Evolutionary conservation across 306 rosid species (phyloP), one percentile per base, ranked within the genome.

Genomic region (Vigna angularis): DNA sequence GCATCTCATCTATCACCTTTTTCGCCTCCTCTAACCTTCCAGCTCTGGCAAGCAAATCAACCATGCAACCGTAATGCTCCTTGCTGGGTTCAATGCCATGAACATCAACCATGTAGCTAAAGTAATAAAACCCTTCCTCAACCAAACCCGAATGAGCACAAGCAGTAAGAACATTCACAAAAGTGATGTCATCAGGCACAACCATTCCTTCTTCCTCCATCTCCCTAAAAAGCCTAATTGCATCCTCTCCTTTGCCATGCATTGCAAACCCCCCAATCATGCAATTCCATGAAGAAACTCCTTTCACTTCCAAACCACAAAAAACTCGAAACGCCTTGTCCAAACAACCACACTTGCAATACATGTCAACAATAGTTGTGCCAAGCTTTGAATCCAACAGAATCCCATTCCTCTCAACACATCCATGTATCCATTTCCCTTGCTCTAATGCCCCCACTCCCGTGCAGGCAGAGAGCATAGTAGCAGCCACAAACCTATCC

Each of bases 241-340:
- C 91, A 5, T 67, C 87, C 45, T 79, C 70, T 58, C 95, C 95
- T 80, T 70, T 88, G 14, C 91, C 97, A 34, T 92, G 93, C 86
- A 83, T 84, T 42, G 97, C 97, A 58, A 90, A 78, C 66, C 95
- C 97, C 32, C 97, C 88, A 75, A 92, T 88, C 93, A 88, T 85
- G 82, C 87, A 79, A 64, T 92, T 90, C 94, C 97, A 90, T 0
- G 86, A 85, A 26, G 90, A 88, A 58, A 85, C 52, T 2, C 89
- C 88, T 59, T 78, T 86, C n/a, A 28, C 22, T 7, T 83, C 69
- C 67, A 90, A 76, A 32, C 63, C 69, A 36, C 71, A 53, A 70
- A 92, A 92, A 40, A 86, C 85, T 62, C 72, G 61, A 52, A 84
- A 79, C 12, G 91, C 94, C 82, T 71, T 69, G n/a, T 88, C 87